Percentiles rank a stretch among this genome's conserved stretches.
phyloP scores from a whole-genome alignment of 495 filamentous ascomycete species.

The Talaromyces proteolyticus region DNA sequence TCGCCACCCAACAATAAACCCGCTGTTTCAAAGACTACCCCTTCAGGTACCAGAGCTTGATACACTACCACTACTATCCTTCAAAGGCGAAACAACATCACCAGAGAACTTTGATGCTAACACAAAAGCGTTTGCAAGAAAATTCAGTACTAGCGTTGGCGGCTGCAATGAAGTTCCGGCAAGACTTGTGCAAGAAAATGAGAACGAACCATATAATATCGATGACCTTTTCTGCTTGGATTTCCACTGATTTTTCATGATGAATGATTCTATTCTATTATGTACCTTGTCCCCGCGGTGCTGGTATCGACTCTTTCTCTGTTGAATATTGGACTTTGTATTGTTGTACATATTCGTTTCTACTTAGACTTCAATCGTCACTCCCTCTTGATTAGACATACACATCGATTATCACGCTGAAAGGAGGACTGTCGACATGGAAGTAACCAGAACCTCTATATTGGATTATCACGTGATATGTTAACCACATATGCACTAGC shows the following conservation, averaged over 20 bases:
- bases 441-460: too few species aligned
- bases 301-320: too few species aligned
- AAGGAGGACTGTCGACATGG: too few species aligned
- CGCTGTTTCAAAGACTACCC: slow-evolving; percentile 27
- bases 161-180: slow-evolving; percentile 17
- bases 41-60: slow-evolving; percentile 25
- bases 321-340: too few species aligned
- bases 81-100: slow-evolving; percentile 21
- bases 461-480: neutral
- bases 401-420: too few species aligned
- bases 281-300: too few species aligned
- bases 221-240: slow-evolving; percentile 28
- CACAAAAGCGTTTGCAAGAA: slow-evolving; percentile 20
- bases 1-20: slow-evolving; percentile 18
- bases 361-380: too few species aligned
- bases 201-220: slow-evolving; percentile 8
- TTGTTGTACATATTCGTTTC: too few species aligned
- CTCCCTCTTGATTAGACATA: too few species aligned
- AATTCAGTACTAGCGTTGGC: slow-evolving; percentile 32
- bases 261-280: neutral
- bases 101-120: slow-evolving; percentile 8
- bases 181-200: slow-evolving; percentile 6
- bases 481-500: neutral
- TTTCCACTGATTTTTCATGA: too few species aligned
- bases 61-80: slow-evolving; percentile 29